These are phyloP conservation scores for Saccharomyces hybrid DNA, from an alignment of 1,139 yeast species.

Conservation along the genomic window DNA sequence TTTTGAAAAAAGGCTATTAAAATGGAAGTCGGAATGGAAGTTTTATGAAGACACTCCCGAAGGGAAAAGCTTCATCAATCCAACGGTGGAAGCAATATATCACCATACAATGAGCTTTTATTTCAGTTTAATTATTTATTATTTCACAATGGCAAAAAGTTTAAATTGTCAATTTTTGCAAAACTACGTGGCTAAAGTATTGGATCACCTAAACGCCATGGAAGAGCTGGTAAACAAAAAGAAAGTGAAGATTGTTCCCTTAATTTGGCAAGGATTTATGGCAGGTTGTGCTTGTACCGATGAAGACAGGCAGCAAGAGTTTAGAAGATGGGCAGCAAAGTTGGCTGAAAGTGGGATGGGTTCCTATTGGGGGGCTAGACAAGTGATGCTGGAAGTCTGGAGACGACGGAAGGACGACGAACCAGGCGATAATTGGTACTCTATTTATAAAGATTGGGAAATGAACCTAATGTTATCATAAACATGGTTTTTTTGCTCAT, in stretches of 20 bases:
- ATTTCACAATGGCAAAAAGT: slow-evolving; percentile 56
- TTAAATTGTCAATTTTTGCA: slow-evolving; percentile 41
- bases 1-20: slow-evolving; percentile 45
- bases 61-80: slow-evolving; percentile 38
- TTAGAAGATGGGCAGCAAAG: slow-evolving; percentile 74
- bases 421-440: slow-evolving; percentile 64
- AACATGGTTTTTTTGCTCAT: background rate
- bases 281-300: slow-evolving; percentile 80
- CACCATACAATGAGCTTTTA: slow-evolving; percentile 79
- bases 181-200: slow-evolving; percentile 51
- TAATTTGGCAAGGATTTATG: slow-evolving; percentile 84
- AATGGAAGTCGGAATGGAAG: slow-evolving; percentile 58
- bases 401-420: slow-evolving; percentile 56
- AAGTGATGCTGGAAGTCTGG: slow-evolving; percentile 84
- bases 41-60: slow-evolving; percentile 20
- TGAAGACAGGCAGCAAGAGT: slow-evolving; percentile 51
- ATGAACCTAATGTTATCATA: slow-evolving; percentile 62
- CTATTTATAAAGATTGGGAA: slow-evolving; percentile 76
- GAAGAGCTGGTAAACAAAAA: slow-evolving; percentile 49
- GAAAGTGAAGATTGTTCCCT: slow-evolving; percentile 58
- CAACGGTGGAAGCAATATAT: slow-evolving; percentile 60
- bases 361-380: slow-evolving; percentile 79
- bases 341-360: slow-evolving; percentile 70
- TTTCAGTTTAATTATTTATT: slow-evolving; percentile 68
- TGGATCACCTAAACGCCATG: slow-evolving; percentile 58